Evolutionary conservation across 2,329 filamentous ascomycete genomes (phyloP).

Genomic region (Cladorrhinum sp.): DNA sequence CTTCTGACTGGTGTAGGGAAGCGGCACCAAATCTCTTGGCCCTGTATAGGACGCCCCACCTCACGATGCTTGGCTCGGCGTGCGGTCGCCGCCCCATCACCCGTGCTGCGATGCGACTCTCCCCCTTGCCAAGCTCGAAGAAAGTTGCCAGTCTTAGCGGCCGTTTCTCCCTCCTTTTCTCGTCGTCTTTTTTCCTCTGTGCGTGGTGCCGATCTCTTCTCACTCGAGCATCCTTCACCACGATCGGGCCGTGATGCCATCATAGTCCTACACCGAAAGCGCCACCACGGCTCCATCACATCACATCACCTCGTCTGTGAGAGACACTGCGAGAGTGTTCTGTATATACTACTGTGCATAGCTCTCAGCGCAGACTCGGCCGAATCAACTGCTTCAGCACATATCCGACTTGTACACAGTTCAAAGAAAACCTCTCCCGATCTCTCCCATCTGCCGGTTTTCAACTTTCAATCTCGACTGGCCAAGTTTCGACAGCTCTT

Average conservation of each 20-base stretch:
- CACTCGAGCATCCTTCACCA: not conserved
- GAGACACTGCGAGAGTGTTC: not conserved
- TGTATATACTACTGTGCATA: not conserved
- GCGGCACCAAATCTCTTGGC: constrained; percentile 6
- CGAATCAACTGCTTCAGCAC: not conserved
- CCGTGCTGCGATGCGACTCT: constrained; percentile 6
- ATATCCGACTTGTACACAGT: not conserved
- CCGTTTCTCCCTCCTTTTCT: not conserved
- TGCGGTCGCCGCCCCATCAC: constrained; percentile 6
- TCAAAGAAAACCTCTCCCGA: not conserved
- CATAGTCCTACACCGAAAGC: not conserved
- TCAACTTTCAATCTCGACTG: not conserved
- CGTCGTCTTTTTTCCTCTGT: not conserved
- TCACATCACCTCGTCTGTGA: not conserved
- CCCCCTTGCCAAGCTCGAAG: constrained; percentile 5
- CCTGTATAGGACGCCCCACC: constrained; percentile 2
- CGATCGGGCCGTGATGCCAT: constrained; percentile 2
- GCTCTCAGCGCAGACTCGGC: not conserved
- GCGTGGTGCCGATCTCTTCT: not conserved
- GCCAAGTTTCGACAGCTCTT: not conserved
- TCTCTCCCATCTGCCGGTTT: not conserved
- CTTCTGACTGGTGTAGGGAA: not conserved
- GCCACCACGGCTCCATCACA: not conserved
- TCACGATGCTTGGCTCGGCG: constrained; percentile 6
- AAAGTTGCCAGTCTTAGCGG: constrained; percentile 2